Evolutionary conservation across 2,329 filamentous ascomycete genomes (phyloP).

Genomic region (Thelonectria blattea): DNA sequence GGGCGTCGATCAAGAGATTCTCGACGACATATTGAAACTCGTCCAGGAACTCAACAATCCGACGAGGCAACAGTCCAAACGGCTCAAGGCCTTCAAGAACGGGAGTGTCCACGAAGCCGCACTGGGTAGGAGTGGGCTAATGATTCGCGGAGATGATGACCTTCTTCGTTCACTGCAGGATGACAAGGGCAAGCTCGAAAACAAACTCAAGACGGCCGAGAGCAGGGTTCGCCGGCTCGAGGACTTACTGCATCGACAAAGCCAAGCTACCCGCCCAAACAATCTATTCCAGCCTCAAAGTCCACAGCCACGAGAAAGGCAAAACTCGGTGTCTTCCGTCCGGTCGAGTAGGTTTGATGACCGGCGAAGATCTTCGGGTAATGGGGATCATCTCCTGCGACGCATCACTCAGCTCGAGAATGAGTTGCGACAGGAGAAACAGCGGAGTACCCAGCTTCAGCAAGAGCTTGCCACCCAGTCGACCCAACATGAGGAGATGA

Average conservation of each 20-base stretch:
- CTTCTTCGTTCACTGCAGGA: slow-evolving; percentile 77
- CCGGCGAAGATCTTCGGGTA: slow-evolving; percentile 54
- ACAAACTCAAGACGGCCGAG: slow-evolving; percentile 79
- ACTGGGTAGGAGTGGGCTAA: slow-evolving; percentile 82
- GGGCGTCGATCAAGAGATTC: slow-evolving; percentile 68
- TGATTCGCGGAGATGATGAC: slow-evolving; percentile 89
- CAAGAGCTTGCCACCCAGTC: slow-evolving; percentile 68
- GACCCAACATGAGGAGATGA: slow-evolving; percentile 65
- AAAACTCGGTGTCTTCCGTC: slow-evolving; percentile 57
- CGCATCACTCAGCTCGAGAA: slow-evolving; percentile 72
- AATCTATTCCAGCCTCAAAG: slow-evolving; percentile 60
- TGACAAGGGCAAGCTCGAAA: slow-evolving; percentile 78
- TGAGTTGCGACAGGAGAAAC: slow-evolving; percentile 76
- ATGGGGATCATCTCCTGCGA: slow-evolving; percentile 52
- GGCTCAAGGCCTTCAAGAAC: slow-evolving; percentile 93
- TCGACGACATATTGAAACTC: slow-evolving; percentile 76
- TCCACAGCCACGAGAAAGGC: slow-evolving; percentile 55
- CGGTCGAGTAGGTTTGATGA: slow-evolving; percentile 53
- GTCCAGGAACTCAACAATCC: slow-evolving; percentile 81
- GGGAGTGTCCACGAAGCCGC: slow-evolving; percentile 92
- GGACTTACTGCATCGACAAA: slow-evolving; percentile 87
- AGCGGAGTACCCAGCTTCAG: slow-evolving; percentile 69
- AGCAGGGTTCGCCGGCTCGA: slow-evolving; percentile 91
- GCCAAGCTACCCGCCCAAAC: slow-evolving; percentile 61
- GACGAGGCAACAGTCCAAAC: slow-evolving; percentile 84